phyloP scores from a whole-genome alignment of 768 basidiomycete species.

The Suillus subalutaceus region DNA sequence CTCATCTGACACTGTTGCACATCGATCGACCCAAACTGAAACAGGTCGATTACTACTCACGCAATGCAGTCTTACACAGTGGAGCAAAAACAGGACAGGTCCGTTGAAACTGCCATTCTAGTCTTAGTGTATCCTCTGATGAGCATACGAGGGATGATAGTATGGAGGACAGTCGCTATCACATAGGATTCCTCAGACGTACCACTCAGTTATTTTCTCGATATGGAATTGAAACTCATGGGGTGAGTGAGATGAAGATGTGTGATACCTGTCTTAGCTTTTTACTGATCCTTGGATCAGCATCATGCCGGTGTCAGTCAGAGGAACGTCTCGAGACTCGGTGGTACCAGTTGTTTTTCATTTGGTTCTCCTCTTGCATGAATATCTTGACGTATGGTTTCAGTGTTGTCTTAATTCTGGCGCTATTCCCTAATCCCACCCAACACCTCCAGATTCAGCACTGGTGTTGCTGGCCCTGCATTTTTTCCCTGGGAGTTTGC shows the following conservation, averaged over 20 bases:
- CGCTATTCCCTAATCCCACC: neutral
- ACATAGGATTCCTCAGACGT: neutral
- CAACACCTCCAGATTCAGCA: neutral
- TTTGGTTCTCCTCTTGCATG: conserved; percentile 1
- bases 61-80: neutral
- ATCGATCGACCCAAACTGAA: neutral
- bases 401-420: neutral
- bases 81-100: neutral
- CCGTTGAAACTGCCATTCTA: neutral
- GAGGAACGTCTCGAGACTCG: neutral
- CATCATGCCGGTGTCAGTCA: neutral
- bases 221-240: neutral
- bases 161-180: neutral
- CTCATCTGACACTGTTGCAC: neutral
- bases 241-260: neutral
- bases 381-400: neutral
- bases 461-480: neutral
- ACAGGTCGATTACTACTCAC: neutral
- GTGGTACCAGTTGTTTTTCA: neutral
- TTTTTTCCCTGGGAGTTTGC: neutral
- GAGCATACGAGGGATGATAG: conserved; percentile 26
- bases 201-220: neutral
- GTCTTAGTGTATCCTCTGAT: neutral
- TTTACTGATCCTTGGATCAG: neutral
- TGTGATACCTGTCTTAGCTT: neutral